Evolutionary conservation across 306 rosid genomes (phyloP).

Genomic region (Prunus salicina): DNA sequence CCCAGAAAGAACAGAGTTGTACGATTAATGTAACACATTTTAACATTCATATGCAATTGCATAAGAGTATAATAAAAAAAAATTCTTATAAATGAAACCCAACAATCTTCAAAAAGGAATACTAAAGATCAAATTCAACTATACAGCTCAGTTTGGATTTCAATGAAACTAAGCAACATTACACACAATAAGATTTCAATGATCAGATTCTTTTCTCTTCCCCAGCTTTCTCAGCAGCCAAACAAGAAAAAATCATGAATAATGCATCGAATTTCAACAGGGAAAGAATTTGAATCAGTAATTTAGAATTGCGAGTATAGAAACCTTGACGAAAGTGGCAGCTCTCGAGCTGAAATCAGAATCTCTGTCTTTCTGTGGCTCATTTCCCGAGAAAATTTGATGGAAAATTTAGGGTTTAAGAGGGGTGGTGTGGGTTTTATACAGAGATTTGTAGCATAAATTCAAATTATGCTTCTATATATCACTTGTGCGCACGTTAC

Average conservation of each 20-base stretch:
- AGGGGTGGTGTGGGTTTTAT: slow-evolving; percentile 7
- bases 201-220: neutral
- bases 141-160: neutral
- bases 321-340: slow-evolving; percentile 40
- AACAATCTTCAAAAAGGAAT: neutral
- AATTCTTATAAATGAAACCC: neutral
- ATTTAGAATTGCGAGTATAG: slow-evolving; percentile 1
- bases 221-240: neutral
- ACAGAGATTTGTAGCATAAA: neutral
- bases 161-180: neutral
- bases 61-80: no score
- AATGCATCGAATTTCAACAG: neutral
- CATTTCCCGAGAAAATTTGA: slow-evolving; percentile 28
- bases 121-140: neutral
- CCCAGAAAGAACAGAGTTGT: neutral
- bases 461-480: slow-evolving; percentile 6
- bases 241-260: neutral
- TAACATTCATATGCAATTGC: neutral
- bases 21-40: neutral
- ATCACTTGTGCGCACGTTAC: neutral
- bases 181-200: neutral
- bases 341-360: slow-evolving; percentile 17
- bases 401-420: slow-evolving; percentile 34
- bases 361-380: slow-evolving; percentile 6
- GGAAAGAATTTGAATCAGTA: neutral